Evolutionary conservation across 2,329 filamentous ascomycete species (phyloP), one percentile per base, ranked within the genome.

Genomic region (Daldinia sp.): DNA sequence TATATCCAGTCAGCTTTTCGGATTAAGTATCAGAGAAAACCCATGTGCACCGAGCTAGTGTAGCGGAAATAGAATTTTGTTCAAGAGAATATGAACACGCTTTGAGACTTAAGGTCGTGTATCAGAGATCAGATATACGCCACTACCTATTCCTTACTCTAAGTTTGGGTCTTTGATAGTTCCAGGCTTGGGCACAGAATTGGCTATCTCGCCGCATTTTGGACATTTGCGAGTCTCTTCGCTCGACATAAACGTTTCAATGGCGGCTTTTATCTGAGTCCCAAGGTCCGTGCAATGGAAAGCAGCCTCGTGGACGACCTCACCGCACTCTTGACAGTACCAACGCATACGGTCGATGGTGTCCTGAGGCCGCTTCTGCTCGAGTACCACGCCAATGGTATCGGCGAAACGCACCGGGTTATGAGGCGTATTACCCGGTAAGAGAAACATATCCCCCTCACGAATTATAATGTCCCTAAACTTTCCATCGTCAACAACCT

Each of bases 341-440:
- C 94, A 98, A 71, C 93, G 85, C 87, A 98, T 87, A 63, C 87
- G 86, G 84, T 98, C 95, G 64, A 94, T 72, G 30, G 88, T 89
- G 4, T 81, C 88, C 42, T 86, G 82, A 0, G 93, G 92, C 10
- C 96, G 86, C 44, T 88, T 88, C 84, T 97, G 93, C 85, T 98
- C 95, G 65, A 98, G 85, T 37, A 98, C 95, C 56, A 98, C 86
- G 35, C 95, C 95, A n/a, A 98, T 93, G 0, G 95, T 98, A 81
- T 97, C 85, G 76, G 92, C 92, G 81, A 98, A 98, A 65, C 95
- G 89, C 37, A 98, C 93, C 0, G 96, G 95, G 80, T 97, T 98
- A 82, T 98, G 95, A 28, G 95, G 95, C n/a, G 92, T 96, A 81
- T 97, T 94, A n/a, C 90, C 88, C 0, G 95, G 95, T 0, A 99